These are phyloP conservation scores for Coemansia sp. DNA, from an alignment of 192 early-diverging fungal species.

Conservation along the genomic window DNA sequence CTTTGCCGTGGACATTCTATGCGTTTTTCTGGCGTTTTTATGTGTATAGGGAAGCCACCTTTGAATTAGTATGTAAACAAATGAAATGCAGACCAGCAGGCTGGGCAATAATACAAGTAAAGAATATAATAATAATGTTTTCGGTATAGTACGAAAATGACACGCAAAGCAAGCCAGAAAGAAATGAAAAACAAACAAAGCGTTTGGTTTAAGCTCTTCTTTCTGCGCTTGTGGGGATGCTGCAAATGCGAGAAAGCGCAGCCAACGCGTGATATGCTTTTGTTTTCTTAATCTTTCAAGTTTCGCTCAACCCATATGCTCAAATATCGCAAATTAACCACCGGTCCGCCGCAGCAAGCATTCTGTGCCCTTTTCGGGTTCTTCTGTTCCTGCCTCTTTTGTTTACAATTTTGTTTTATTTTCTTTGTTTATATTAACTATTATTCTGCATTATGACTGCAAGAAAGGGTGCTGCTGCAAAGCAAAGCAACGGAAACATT, in stretches of 20 bases:
- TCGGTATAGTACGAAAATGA: background rate
- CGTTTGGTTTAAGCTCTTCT: background rate
- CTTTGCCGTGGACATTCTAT: conserved; percentile 29
- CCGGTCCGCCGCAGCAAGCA: no score
- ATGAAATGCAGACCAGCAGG: background rate
- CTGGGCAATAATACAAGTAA: conserved; percentile 6
- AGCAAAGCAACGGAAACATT: background rate
- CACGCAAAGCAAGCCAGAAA: conserved; percentile 9
- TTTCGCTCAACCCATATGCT: no score
- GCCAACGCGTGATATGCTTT: no score
- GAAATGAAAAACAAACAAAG: background rate
- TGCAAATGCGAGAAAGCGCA: no score
- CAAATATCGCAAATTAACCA: no score
- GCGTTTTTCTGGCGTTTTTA: background rate
- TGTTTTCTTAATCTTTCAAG: background rate
- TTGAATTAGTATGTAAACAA: background rate
- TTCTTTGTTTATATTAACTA: background rate
- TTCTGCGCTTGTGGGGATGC: no score
- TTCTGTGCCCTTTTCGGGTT: no score
- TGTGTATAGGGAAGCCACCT: background rate
- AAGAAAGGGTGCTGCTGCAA: conserved; percentile 2
- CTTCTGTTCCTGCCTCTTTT: background rate
- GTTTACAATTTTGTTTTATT: background rate
- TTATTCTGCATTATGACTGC: conserved; percentile 8
- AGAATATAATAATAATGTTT: no score